Base-by-base conservation (phyloP, 140 eudicot species). In the Cichorium intybus region DNA sequence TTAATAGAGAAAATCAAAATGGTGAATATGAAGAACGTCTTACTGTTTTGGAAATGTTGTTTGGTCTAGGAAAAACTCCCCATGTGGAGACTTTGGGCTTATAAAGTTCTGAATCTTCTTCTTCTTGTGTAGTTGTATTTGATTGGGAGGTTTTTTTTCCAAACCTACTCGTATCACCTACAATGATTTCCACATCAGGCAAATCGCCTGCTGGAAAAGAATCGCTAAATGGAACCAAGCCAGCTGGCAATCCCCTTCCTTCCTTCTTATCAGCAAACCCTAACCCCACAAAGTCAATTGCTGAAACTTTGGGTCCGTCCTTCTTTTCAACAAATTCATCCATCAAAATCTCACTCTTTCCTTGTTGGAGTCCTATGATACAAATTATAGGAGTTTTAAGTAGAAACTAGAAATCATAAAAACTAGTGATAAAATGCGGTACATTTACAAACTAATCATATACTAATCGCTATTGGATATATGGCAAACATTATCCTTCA, bases 1-100 rank as follows among this genome's bases (percentile, higher is more conserved):
- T 41, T 41, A 41, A 41, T 41, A 2, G 2, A 41, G 18, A 26
- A 28, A 24, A 37, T 6, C 4, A 24, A 62, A 15, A 54, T 43
- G 27, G 21, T n/a, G n/a, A 62, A 37, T 50, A 45, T 3, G 12
- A 26, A 41, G 41, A 41, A 41, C 37, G 59, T 53, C 87, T 62
- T 82, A 87, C 96, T 20, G 96, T 75, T 77, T 83, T 80, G 16
- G 96, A 85, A 68, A 92, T 88, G 75, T 85, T 57, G 43, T 66
- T 73, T 9, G 96, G 98, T 72, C 95, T 85, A 51, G 93, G 93
- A 62, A 83, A 85, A 78, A 85, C 83, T 43, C 95, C 95, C 99
- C 99, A 92, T 0, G 99, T 88, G 45, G 99, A 81, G 73, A 88
- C 90, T 79, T 83, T 92, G 33, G 99, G 96, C 78, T 92, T 83